Conservation (phyloP, 352 stramenopile genomes). For the Blastocystis sp. region DNA sequence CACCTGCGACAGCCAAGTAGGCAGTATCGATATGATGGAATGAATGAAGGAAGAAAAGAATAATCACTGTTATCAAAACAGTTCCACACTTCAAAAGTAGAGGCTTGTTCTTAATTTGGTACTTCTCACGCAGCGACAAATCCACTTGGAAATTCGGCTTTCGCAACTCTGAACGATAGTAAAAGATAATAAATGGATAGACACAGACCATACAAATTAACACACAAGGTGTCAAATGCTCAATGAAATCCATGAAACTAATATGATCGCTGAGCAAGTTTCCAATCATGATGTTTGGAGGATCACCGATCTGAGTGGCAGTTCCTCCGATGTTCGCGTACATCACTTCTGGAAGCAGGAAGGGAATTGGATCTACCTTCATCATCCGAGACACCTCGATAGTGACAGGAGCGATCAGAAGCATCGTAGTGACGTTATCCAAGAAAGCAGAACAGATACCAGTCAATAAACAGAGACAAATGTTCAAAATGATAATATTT, state of each 20-base stretch:
- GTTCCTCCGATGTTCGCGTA: constrained; percentile 67
- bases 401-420: constrained; percentile 68
- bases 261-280: constrained; percentile 67
- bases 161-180: constrained; percentile 65
- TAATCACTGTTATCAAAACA: constrained; percentile 65
- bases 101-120: constrained; percentile 62
- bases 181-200: constrained; percentile 55
- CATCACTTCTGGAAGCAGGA: constrained; percentile 68
- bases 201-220: constrained; percentile 65
- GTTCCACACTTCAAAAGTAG: constrained; percentile 62
- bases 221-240: constrained; percentile 66
- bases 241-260: constrained; percentile 70
- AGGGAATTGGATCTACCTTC: constrained; percentile 66
- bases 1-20: constrained; percentile 67
- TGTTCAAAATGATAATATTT: constrained; percentile 58
- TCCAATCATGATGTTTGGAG: constrained; percentile 71
- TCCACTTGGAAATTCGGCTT: constrained; percentile 23
- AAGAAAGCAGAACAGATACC: constrained; percentile 66
- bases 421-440: constrained; percentile 70
- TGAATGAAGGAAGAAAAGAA: constrained; percentile 69
- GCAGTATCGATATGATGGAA: constrained; percentile 69
- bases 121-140: constrained; percentile 53
- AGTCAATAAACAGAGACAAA: constrained; percentile 66
- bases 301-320: constrained; percentile 68
- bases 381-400: constrained; percentile 69